Conservation (phyloP, 371 early-diverging fungal genomes). For the Haplosporangium sp. region DNA sequence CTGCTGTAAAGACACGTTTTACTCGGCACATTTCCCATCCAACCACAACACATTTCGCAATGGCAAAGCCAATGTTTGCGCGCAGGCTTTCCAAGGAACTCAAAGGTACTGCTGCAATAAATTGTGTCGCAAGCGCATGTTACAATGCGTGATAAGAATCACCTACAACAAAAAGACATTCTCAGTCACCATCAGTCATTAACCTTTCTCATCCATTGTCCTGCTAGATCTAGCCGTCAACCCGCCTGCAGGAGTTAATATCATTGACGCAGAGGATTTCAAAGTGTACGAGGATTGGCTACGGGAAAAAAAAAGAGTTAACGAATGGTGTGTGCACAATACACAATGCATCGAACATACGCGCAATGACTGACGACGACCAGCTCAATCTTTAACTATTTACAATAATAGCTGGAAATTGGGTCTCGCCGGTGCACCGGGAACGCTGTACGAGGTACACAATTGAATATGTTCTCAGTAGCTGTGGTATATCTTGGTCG, state of each 20-base stretch:
- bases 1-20: too few species aligned
- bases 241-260: slow-evolving; percentile 67
- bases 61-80: slow-evolving; percentile 55
- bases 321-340: neutral
- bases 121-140: too few species aligned
- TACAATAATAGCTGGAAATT: slow-evolving; percentile 66
- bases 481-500: neutral
- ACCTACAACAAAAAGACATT: neutral
- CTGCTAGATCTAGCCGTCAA: slow-evolving; percentile 65
- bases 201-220: neutral
- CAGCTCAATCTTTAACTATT: neutral
- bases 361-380: neutral
- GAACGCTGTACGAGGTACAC: slow-evolving; percentile 72
- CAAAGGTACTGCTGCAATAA: slow-evolving; percentile 52
- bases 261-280: slow-evolving; percentile 69
- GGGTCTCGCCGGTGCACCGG: slow-evolving; percentile 70
- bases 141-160: too few species aligned
- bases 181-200: neutral
- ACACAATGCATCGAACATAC: neutral
- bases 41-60: slow-evolving; percentile 1
- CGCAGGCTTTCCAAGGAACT: slow-evolving; percentile 68
- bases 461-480: too few species aligned
- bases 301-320: neutral
- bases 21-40: too few species aligned
- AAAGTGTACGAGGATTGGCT: slow-evolving; percentile 58